Evolutionary conservation across 1,284 basidiomycete genomes (phyloP).

Genomic region (Uromyces viciae-fabae): DNA sequence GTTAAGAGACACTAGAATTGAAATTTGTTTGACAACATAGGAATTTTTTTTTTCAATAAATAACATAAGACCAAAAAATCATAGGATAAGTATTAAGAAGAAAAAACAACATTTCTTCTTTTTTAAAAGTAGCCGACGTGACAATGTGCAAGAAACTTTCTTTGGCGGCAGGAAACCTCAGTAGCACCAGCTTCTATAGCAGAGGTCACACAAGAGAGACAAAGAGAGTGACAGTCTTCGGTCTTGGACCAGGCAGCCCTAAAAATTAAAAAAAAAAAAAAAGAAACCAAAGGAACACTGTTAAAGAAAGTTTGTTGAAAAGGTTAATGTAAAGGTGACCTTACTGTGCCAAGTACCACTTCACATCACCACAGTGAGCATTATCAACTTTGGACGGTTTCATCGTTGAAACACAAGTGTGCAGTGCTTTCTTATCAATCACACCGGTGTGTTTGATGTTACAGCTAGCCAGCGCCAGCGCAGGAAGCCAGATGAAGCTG

Average conservation of each 20-base stretch:
- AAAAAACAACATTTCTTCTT: too few relatives aligned
- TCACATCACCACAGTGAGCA: conserved; percentile 8
- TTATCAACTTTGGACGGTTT: conserved; percentile 17
- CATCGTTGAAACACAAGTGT: background rate
- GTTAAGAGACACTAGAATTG: too few relatives aligned
- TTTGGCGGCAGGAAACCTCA: conserved; percentile 15
- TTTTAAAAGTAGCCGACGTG: conserved; percentile 17
- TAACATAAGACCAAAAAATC: too few relatives aligned
- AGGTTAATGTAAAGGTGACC: background rate
- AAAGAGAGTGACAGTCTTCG: background rate
- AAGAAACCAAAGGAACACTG: background rate
- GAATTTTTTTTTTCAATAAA: too few relatives aligned
- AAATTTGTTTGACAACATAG: too few relatives aligned
- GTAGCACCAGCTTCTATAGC: conserved; percentile 8
- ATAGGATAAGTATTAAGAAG: too few relatives aligned
- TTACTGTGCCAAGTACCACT: conserved; percentile 14
- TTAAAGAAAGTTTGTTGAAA: background rate
- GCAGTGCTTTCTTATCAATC: background rate
- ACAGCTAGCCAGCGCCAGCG: background rate
- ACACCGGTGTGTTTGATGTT: background rate
- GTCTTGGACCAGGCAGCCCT: background rate
- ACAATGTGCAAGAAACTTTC: background rate
- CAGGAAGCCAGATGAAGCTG: background rate
- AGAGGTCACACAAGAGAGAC: background rate
- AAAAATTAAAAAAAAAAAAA: background rate